Conservation (phyloP, 768 basidiomycete genomes). For the Scleroderma bovista region DNA sequence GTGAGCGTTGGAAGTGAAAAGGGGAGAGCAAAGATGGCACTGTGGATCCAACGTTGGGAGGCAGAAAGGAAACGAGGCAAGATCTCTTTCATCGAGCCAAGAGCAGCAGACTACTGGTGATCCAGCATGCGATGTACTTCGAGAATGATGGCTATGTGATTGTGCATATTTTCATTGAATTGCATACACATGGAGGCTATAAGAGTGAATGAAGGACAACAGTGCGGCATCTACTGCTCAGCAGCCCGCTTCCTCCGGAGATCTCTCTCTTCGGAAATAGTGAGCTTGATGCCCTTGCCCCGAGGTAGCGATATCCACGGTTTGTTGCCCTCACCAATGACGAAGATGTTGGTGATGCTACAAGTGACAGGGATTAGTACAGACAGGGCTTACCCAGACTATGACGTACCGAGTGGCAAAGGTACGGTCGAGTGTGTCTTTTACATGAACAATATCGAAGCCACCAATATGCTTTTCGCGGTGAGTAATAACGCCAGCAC, state of each 20-base stretch:
- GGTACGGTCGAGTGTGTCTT: slow-evolving; percentile 90
- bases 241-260: slow-evolving; percentile 77
- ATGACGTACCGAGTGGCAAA: slow-evolving; percentile 89
- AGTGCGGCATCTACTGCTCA: slow-evolving; percentile 46
- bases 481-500: slow-evolving; percentile 93
- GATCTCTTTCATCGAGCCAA: slow-evolving; percentile 30
- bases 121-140: slow-evolving; percentile 3
- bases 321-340: slow-evolving; percentile 94
- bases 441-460: slow-evolving; percentile 98
- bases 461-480: slow-evolving; percentile 97
- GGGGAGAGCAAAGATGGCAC: slow-evolving; percentile 78
- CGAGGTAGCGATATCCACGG: slow-evolving; percentile 95
- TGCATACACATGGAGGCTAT: slow-evolving; percentile 13
- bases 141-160: slow-evolving; percentile 12
- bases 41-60: slow-evolving; percentile 89
- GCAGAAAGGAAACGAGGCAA: slow-evolving; percentile 61
- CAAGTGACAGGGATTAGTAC: neutral
- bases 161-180: slow-evolving; percentile 3
- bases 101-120: slow-evolving; percentile 46
- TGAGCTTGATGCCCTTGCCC: slow-evolving; percentile 97
- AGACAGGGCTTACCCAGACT: neutral
- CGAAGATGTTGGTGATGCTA: slow-evolving; percentile 96
- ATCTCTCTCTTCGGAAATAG: slow-evolving; percentile 96
- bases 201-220: neutral
- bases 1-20: slow-evolving; percentile 78